Conservation (phyloP, 495 filamentous ascomycete species). For the Talaromyces ruber region DNA sequence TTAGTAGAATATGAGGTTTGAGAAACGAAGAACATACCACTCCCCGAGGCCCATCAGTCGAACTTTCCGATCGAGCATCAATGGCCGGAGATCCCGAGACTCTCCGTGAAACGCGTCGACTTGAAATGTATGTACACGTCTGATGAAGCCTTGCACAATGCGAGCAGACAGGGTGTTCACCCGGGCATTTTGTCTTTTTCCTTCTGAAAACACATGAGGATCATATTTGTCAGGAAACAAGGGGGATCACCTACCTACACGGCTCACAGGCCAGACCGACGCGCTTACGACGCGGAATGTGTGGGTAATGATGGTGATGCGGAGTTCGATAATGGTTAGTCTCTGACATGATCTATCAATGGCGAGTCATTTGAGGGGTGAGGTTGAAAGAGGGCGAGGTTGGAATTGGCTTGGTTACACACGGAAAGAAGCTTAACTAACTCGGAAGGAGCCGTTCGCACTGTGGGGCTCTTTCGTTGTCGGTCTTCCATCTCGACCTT, state of each 20-base stretch:
- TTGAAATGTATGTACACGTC: constrained; percentile 31
- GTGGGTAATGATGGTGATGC: not conserved
- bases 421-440: not conserved
- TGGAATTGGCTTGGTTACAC: not conserved
- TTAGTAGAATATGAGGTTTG: not conserved
- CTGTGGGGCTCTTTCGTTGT: not conserved
- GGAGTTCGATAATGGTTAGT: not conserved
- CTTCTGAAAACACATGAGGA: constrained; percentile 12
- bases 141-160: constrained; percentile 35
- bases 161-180: constrained; percentile 39
- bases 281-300: constrained; percentile 18
- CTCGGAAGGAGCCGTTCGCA: not conserved
- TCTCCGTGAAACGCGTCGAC: constrained; percentile 18
- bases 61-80: constrained; percentile 1
- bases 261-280: constrained; percentile 39
- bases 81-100: not conserved
- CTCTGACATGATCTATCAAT: not conserved
- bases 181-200: constrained; percentile 41
- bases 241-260: constrained; percentile 26
- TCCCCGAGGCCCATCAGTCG: not conserved
- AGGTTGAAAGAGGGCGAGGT: not conserved
- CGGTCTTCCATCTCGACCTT: not conserved
- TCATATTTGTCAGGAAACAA: not conserved
- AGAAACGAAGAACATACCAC: not conserved
- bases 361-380: not conserved